Conservation (phyloP, 176 grass and related monocot genomes). For the Tuctoria greenei region DNA sequence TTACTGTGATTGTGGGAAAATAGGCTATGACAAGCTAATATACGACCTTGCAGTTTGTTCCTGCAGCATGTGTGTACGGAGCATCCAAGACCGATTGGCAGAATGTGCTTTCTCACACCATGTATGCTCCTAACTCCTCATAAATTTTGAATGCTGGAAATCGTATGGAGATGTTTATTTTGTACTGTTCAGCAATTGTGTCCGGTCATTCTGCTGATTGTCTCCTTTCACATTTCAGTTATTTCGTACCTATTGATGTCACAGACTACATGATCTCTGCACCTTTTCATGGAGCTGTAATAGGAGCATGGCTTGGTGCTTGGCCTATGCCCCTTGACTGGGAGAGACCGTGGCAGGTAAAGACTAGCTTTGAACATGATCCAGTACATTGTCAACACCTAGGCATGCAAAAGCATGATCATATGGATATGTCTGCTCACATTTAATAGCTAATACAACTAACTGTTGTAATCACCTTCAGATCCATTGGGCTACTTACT, state of each 20-base stretch:
- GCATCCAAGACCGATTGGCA: conserved; percentile 75
- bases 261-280: conserved; percentile 69
- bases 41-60: conserved; percentile 67
- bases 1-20: not conserved
- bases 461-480: not conserved
- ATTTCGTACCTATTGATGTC: conserved; percentile 49
- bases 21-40: not conserved
- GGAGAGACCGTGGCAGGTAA: conserved; percentile 95
- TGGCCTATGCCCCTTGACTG: conserved; percentile 99
- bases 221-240: conserved; percentile 34
- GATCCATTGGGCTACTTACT: not conserved
- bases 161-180: conserved; percentile 8
- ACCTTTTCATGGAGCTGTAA: conserved; percentile 78
- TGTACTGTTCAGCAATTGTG: not conserved
- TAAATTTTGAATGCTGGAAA: not conserved
- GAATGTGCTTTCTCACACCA: conserved; percentile 61
- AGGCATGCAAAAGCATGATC: not conserved
- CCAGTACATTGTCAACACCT: not conserved
- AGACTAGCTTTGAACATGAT: not conserved
- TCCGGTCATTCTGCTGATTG: not conserved
- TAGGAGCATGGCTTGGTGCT: conserved; percentile 91
- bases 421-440: conserved; percentile 10
- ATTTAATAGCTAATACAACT: not conserved
- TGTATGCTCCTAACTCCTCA: conserved; percentile 44
- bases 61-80: conserved; percentile 81